Percentiles rank a stretch among this genome's conserved stretches.
phyloP scores from a whole-genome alignment of 768 basidiomycete species.

The Podaxis carcinomalis region DNA sequence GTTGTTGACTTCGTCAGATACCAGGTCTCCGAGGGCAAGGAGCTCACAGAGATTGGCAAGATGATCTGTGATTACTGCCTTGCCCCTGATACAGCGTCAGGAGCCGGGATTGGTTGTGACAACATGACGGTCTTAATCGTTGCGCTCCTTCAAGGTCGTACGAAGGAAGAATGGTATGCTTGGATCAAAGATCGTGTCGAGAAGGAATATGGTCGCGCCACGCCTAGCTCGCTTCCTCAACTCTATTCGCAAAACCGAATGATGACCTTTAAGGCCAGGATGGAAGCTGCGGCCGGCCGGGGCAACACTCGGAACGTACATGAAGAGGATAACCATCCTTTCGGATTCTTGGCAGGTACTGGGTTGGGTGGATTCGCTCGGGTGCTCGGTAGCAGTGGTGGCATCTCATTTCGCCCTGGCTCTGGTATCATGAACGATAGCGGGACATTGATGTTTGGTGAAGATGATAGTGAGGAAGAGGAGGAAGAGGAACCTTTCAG shows the following conservation, averaged over 20 bases:
- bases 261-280: constrained; percentile 56
- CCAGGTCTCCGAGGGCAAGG: constrained; percentile 72
- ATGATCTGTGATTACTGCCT: constrained; percentile 90
- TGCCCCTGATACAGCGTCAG: constrained; percentile 88
- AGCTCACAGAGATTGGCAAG: constrained; percentile 82
- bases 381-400: constrained; percentile 34
- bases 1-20: constrained; percentile 86
- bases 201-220: constrained; percentile 67
- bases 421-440: constrained; percentile 45
- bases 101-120: constrained; percentile 94
- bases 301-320: constrained; percentile 20
- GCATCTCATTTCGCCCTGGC: constrained; percentile 63
- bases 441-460: constrained; percentile 58
- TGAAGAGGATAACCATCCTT: constrained; percentile 18
- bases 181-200: constrained; percentile 87
- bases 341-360: constrained; percentile 6
- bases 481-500: constrained; percentile 41
- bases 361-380: constrained; percentile 18
- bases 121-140: constrained; percentile 98
- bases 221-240: constrained; percentile 72
- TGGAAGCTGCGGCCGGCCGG: constrained; percentile 51
- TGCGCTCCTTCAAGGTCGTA: constrained; percentile 80
- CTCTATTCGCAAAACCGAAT: constrained; percentile 68
- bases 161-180: constrained; percentile 88
- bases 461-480: constrained; percentile 62